Base-by-base conservation (phyloP, 1,139 yeast species). In the Debaryomycetaceae sp. region DNA sequence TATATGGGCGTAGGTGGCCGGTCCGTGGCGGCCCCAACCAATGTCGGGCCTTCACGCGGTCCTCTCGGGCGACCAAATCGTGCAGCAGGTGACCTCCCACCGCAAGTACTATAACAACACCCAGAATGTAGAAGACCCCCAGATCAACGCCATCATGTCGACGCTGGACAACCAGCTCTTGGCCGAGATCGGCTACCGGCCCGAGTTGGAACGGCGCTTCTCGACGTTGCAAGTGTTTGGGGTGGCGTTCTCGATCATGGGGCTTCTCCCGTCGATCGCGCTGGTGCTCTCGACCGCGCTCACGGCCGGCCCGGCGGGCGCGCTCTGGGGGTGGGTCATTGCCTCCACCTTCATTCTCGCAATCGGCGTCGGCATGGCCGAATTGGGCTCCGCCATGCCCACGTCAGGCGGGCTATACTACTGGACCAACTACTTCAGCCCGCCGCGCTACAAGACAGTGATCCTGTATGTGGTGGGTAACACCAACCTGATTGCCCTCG, bases 241-340 rank as follows among this genome's bases (percentile, higher is more conserved):
- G 56, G 71, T 71, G 30, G 73, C 76, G 3, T 71, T 68, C 46
- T 61, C 71, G 27, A 70, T 71, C 40, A 71, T 71, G 76, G 75
- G 73, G 16, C 48, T 70, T 32, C 52, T 70, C 15, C 75, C 76
- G 4, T 64, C 71, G 23, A 66, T 69, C 25, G 61, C 70, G 3
- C 54, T 68, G 9, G 48, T 49, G 13, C 31, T 51, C 14, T 44
- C 48, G 16, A 43, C 37, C 4, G 56, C 51, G 3, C 38, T 65
- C 34, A 49, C 66, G 5, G 73, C 75, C 12, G 80, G 80, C 2
- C 70, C 77, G 3, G 74, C 68, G 11, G 71, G 77, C 4, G 61
- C 73, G 15, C 65, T 75, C 18, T 78, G 83, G 82, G 82, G 83
- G 34, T 78, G 83, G 82, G 59, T 76, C 32, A 58, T 65, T 30